Evolutionary conservation across 805 yeast species (phyloP).

Genomic region (Ogataea chonburiensis): DNA sequence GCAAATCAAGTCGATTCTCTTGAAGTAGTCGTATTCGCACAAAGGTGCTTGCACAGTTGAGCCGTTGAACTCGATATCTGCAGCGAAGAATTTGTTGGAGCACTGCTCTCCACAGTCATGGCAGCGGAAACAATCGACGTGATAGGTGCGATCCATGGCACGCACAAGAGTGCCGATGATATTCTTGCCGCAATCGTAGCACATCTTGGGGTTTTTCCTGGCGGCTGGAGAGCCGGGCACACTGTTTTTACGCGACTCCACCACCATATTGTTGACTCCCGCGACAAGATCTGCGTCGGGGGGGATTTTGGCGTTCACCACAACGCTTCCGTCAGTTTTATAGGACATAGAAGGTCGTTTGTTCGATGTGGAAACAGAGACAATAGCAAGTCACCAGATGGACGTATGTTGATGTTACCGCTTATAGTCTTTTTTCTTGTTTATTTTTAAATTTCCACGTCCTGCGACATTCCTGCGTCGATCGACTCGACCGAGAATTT

Average conservation of each 20-base stretch:
- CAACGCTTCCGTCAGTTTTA: constrained; percentile 6
- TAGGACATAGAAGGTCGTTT: constrained; percentile 4
- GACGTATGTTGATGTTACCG: constrained; percentile 7
- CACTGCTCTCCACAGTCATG: constrained; percentile 80
- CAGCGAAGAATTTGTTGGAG: constrained; percentile 86
- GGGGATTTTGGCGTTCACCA: constrained; percentile 1
- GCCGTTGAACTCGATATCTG: constrained; percentile 43
- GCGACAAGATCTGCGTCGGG: constrained; percentile 4
- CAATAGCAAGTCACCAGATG: neutral
- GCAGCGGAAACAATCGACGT: constrained; percentile 85
- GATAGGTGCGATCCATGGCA: constrained; percentile 77
- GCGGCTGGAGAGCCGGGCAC: constrained; percentile 15
- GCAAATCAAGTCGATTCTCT: constrained; percentile 81
- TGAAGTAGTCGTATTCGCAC: constrained; percentile 92
- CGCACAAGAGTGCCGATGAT: constrained; percentile 79
- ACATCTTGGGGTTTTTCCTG: constrained; percentile 37
- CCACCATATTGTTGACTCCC: constrained; percentile 3
- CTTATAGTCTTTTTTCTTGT: constrained; percentile 7
- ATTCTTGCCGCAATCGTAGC: constrained; percentile 51
- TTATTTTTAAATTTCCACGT: constrained; percentile 7
- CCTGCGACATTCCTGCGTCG: constrained; percentile 13
- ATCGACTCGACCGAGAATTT: constrained; percentile 8
- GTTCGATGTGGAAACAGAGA: neutral
- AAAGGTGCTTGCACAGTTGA: constrained; percentile 52
- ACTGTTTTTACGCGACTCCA: constrained; percentile 14